phyloP scores from a whole-genome alignment of 257 asterid species.

The Gardenia jasminoides region DNA sequence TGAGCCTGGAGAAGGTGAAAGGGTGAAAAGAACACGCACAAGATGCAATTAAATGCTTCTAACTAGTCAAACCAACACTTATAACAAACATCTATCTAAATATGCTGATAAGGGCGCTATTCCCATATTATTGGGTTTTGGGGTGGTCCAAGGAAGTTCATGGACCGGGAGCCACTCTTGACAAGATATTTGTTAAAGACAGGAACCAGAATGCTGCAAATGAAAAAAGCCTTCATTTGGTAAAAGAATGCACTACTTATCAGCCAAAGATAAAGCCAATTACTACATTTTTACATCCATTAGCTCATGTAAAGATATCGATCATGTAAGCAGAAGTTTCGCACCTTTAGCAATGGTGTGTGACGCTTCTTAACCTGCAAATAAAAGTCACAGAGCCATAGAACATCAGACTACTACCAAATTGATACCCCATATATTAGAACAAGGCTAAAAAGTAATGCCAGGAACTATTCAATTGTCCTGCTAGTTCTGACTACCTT shows the following conservation, averaged over 20 bases:
- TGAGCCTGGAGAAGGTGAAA: neutral
- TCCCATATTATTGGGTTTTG: neutral
- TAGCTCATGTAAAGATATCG: slow-evolving; percentile 7
- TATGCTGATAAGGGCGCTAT: neutral
- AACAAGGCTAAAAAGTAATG: neutral
- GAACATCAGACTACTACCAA: neutral
- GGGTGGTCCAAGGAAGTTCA: no score
- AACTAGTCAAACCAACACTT: neutral
- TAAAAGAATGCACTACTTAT: neutral
- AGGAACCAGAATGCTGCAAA: neutral
- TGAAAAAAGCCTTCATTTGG: neutral
- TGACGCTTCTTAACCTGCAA: slow-evolving; percentile 80
- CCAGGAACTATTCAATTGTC: neutral
- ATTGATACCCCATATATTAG: neutral
- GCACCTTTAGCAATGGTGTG: slow-evolving; percentile 82
- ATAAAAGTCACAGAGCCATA: slow-evolving; percentile 18
- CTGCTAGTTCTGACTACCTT: neutral
- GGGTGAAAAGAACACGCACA: neutral
- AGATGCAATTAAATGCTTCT: neutral
- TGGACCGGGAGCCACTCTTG: neutral
- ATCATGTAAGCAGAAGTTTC: slow-evolving; percentile 18
- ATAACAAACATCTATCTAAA: neutral
- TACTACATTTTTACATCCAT: neutral
- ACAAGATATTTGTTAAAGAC: neutral
- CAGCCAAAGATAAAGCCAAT: neutral